Base-by-base conservation (phyloP, 2,329 filamentous ascomycete species). In the Stachybotrys elegans region DNA sequence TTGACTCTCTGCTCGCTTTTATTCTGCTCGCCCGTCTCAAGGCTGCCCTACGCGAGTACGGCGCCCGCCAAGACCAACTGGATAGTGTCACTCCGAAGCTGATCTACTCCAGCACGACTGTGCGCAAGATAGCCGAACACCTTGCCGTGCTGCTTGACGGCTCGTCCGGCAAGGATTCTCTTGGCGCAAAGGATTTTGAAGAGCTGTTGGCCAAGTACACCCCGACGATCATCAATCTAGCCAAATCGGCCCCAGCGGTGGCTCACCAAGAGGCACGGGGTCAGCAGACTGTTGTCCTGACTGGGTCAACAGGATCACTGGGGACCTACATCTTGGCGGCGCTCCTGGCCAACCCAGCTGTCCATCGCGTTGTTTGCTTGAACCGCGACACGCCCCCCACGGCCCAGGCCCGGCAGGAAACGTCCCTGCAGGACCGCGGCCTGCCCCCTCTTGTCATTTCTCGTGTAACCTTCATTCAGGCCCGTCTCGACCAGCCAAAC, bases 251-350 rank as follows among this genome's bases (percentile, higher is more conserved):
- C n/a, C n/a, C n/a, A n/a, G 9, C 25, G 8, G 8, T n/a, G 9
- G n/a, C 9, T n/a, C 9, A 29, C 25, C 25, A 8, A 29, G 25
- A 29, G n/a, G 25, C 9, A 8, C 25, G n/a, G 8, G 25, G 25
- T n/a, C 9, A 8, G 8, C 25, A 29, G 9, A 29, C 25, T 29
- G n/a, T 91, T 14, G 84, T 95, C 63, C 68, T 94, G 12, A 95
- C 89, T 5, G 89, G 89, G 23, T 87, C 86, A 3, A 94, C 89
- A 13, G 89, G 89, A 6, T 94, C 94, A 68, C 65, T 95, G 19
- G 89, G 89, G 17, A 78, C 86, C 0, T 92, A 88, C 57, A 71
- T 94, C 1, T 57, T 69, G 12, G 55, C 59, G n/a, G 48, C 22
- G 3, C 27, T 46, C 8, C 25, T 25, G 22, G 9, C 34, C 12